Base-by-base conservation (phyloP, 1,139 yeast species). In the Blastobotrys apis region DNA sequence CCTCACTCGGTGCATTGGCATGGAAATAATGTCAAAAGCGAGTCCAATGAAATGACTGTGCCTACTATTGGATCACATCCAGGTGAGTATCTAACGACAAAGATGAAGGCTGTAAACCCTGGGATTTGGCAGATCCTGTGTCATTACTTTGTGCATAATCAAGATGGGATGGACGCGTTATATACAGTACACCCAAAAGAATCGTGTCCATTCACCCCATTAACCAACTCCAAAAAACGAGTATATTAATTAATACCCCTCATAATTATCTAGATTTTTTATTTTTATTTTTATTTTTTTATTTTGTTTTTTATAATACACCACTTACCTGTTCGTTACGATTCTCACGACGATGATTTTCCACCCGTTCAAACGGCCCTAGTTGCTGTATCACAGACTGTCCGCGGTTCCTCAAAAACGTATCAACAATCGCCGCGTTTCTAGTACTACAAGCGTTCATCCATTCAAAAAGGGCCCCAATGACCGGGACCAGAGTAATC, bases 381-480 rank as follows among this genome's bases (percentile, higher is more conserved):
- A 52, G 37, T 19, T 47, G 45, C 13, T 43, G 36, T 34, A 49
- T 47, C 22, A 41, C 45, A 16, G 38, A 49, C 26, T 47, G 37
- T 5, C 51, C 58, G 33, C 55, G 51, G 31, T 57, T 48, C 20
- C 59, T 48, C 37, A 68, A 45, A 56, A 53, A 65, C 6, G 64
- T 58, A 46, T 67, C 87, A 5, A 86, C 72, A 56, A 85, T 57
- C 0, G 88, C 87, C 0, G 95, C 94, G 63, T 88, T 90, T 56
- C 95, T 69, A 0, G 96, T 84, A n/a, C 94, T 84, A 58, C 95
- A 84, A 1, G 81, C 84, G 61, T 85, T 78, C 62, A 90, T 52
- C 88, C 95, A 90, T 12, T 85, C 71, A 48, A 87, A 75, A 38
- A 87, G 65, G 2, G 80, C 71, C 1, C 97, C 97, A 31, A 88